phyloP scores from a whole-genome alignment of 768 basidiomycete genomes.

The Gautieria morchelliformis region DNA sequence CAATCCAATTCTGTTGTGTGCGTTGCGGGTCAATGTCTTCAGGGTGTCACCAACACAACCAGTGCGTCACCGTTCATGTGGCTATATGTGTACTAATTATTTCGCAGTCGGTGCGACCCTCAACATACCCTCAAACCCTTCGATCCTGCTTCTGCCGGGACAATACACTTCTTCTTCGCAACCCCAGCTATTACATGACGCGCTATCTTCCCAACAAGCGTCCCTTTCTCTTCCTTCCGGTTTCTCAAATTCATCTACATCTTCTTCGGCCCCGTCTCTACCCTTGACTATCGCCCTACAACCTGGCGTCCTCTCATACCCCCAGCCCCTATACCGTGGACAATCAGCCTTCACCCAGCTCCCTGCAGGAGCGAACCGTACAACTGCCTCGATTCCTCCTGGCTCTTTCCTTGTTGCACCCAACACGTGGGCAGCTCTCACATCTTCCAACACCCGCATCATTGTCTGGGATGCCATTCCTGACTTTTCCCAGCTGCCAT shows the following conservation, averaged over 20 bases:
- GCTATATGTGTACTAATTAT: conserved; percentile 10
- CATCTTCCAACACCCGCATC: conserved; percentile 41
- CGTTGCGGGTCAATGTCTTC: conserved; percentile 82
- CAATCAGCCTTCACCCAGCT: conserved; percentile 50
- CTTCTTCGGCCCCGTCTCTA: conserved; percentile 42
- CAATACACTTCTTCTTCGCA: conserved; percentile 64
- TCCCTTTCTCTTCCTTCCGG: conserved; percentile 50
- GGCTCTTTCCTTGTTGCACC: conserved; percentile 60
- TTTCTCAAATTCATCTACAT: conserved; percentile 37
- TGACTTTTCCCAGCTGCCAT: conserved; percentile 61
- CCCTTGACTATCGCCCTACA: conserved; percentile 60
- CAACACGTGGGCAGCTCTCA: conserved; percentile 60
- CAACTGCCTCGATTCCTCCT: conserved; percentile 35
- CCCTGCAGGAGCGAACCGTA: conserved; percentile 38
- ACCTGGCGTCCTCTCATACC: conserved; percentile 60
- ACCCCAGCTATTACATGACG: conserved; percentile 60
- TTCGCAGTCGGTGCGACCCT: conserved; percentile 59
- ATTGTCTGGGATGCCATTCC: conserved; percentile 76
- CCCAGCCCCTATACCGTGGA: conserved; percentile 55
- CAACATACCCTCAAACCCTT: conserved; percentile 40
- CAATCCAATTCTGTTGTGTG: conserved; percentile 53
- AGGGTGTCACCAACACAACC: conserved; percentile 68
- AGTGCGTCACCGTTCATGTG: conserved; percentile 31
- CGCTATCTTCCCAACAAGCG: conserved; percentile 57
- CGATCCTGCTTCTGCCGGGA: conserved; percentile 62